These are phyloP conservation scores for Rhodotorula sp. DNA, from an alignment of 1,284 basidiomycete genomes.

Conservation along the genomic window DNA sequence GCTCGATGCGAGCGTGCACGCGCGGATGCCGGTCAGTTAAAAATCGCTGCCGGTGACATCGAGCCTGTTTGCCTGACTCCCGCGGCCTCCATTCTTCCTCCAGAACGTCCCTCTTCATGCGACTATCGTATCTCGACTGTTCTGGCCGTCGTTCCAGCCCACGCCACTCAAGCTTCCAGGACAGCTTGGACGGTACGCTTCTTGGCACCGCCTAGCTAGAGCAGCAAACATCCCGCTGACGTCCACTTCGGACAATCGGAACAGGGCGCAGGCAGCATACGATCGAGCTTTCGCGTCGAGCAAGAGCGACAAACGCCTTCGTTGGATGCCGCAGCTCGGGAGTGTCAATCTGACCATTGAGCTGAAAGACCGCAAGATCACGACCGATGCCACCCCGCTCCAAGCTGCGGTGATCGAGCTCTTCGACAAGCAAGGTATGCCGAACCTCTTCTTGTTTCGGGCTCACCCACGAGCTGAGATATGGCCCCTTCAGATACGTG, in stretches of 20 bases:
- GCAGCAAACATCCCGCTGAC: too few relatives aligned
- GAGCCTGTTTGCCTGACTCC: too few relatives aligned
- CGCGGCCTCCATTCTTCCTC: not conserved
- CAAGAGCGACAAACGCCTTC: slow-evolving; percentile 85
- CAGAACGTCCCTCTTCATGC: slow-evolving; percentile 67
- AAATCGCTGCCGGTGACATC: not conserved
- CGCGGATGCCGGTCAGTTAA: not conserved
- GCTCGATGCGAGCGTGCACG: slow-evolving; percentile 78
- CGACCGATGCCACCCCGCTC: slow-evolving; percentile 75
- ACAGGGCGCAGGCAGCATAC: slow-evolving; percentile 71
- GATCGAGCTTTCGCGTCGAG: slow-evolving; percentile 70
- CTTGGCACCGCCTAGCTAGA: not conserved
- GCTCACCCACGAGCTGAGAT: not conserved
- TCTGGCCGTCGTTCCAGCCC: slow-evolving; percentile 82
- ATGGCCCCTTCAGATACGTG: slow-evolving; percentile 58
- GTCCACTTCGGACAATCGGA: not conserved
- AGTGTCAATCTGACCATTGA: slow-evolving; percentile 74
- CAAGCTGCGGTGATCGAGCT: slow-evolving; percentile 86
- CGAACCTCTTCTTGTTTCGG: not conserved
- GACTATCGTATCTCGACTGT: slow-evolving; percentile 84
- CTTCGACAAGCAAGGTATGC: slow-evolving; percentile 67
- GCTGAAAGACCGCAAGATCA: slow-evolving; percentile 71
- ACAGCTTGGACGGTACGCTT: slow-evolving; percentile 68
- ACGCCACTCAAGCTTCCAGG: slow-evolving; percentile 75
- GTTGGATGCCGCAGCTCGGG: slow-evolving; percentile 82